Conservation (phyloP, 176 grass and related monocot genomes). For the Tuctoria greenei region DNA sequence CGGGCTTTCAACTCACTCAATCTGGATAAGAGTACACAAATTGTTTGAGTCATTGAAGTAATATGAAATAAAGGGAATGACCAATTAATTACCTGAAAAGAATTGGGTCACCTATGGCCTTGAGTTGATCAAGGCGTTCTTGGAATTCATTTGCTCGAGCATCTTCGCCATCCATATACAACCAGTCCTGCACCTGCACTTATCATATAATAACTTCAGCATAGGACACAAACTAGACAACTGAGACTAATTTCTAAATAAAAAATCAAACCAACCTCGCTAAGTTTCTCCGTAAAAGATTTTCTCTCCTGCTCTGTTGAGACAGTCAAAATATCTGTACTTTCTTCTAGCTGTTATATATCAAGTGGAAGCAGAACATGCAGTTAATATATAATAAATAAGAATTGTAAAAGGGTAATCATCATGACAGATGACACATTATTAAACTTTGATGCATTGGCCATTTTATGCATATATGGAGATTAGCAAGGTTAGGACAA, state of each 20-base stretch:
- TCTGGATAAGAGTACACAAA: constrained; percentile 46
- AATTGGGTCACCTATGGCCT: constrained; percentile 82
- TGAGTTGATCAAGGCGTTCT: constrained; percentile 83
- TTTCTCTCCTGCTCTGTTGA: constrained; percentile 86
- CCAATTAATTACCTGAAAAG: constrained; percentile 76
- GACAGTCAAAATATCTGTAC: constrained; percentile 66
- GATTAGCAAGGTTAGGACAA: neutral
- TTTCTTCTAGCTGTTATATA: constrained; percentile 74
- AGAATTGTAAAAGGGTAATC: neutral
- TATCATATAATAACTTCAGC: constrained; percentile 19
- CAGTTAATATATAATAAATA: constrained; percentile 34
- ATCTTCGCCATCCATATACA: constrained; percentile 98
- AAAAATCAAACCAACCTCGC: constrained; percentile 53
- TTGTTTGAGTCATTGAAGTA: constrained; percentile 9
- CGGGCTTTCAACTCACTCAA: constrained; percentile 78
- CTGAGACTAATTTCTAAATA: neutral
- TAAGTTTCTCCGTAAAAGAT: constrained; percentile 80
- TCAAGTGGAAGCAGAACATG: constrained; percentile 27
- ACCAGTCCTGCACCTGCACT: constrained; percentile 93
- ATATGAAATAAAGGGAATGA: neutral
- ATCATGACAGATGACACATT: neutral
- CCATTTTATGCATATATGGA: constrained; percentile 21
- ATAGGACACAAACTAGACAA: constrained; percentile 23
- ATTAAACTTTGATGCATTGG: neutral
- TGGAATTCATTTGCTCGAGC: constrained; percentile 90